Evolutionary conservation across 2,329 filamentous ascomycete species (phyloP).

Genomic region (Alternaria sp.): DNA sequence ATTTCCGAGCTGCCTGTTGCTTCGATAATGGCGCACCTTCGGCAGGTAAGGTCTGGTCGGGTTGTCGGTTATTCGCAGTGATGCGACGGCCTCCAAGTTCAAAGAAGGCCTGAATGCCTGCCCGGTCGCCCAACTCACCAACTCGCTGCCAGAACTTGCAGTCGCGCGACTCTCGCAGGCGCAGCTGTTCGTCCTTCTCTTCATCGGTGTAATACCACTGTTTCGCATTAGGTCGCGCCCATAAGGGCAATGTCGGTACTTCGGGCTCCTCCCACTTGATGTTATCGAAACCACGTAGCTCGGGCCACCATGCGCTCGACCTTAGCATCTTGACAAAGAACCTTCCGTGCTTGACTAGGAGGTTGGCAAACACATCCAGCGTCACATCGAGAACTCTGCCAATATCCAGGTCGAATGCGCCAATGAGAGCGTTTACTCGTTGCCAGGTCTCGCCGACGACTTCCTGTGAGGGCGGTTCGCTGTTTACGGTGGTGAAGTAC

Average conservation of each 20-base stretch:
- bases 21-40: conserved; percentile 35
- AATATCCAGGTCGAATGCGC: conserved; percentile 95
- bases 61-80: conserved; percentile 49
- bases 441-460: conserved; percentile 88
- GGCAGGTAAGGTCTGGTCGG: conserved; percentile 41
- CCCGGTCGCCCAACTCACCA: conserved; percentile 62
- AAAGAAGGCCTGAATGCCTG: conserved; percentile 83
- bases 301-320: conserved; percentile 96
- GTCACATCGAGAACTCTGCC: conserved; percentile 94
- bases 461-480: conserved; percentile 75
- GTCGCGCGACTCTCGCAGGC: conserved; percentile 72
- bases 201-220: conserved; percentile 72
- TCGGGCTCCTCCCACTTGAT: conserved; percentile 60
- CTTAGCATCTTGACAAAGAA: conserved; percentile 95
- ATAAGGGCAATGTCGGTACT: conserved; percentile 76
- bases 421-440: conserved; percentile 90
- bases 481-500: conserved; percentile 86
- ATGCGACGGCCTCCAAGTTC: conserved; percentile 80
- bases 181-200: conserved; percentile 67
- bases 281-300: conserved; percentile 63
- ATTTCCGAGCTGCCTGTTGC: conserved; percentile 54
- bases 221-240: conserved; percentile 78
- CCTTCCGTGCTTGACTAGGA: conserved; percentile 88
- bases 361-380: conserved; percentile 91
- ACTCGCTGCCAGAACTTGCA: conserved; percentile 80